A percentile compares a stretch with the other conserved stretches of the same genome.
Evolutionary conservation across 78 protist species (phyloP).

Genomic region (Polysphondylium violaceum): DNA sequence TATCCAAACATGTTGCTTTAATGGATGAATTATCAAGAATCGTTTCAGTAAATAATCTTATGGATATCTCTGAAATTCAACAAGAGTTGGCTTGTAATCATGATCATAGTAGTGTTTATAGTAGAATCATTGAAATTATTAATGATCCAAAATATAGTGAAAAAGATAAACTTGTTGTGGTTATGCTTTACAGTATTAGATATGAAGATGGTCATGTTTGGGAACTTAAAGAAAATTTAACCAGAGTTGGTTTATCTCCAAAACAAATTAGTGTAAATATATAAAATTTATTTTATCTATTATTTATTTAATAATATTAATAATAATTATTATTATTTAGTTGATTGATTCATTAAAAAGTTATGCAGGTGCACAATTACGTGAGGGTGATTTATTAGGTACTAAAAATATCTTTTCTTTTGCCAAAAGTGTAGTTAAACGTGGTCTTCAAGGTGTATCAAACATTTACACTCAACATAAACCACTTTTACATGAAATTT

Average conservation of each 20-base stretch:
- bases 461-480: constrained; percentile 96
- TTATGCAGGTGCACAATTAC: constrained; percentile 86
- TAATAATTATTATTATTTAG: neutral
- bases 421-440: constrained; percentile 50
- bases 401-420: constrained; percentile 66
- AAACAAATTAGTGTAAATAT: constrained; percentile 1
- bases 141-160: neutral
- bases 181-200: constrained; percentile 91
- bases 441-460: constrained; percentile 89
- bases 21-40: constrained; percentile 67
- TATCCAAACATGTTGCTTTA: constrained; percentile 91
- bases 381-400: constrained; percentile 88
- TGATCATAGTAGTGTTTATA: constrained; percentile 51
- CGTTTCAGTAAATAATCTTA: constrained; percentile 52
- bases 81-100: constrained; percentile 93
- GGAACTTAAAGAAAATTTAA: constrained; percentile 49
- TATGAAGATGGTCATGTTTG: constrained; percentile 83
- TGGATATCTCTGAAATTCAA: constrained; percentile 91
- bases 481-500: constrained; percentile 80
- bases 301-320: neutral
- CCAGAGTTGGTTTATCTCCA: constrained; percentile 24
- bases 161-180: constrained; percentile 86
- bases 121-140: constrained; percentile 1
- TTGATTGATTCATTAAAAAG: constrained; percentile 34
- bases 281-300: neutral